These are phyloP conservation scores for Anthracocystis setariae DNA, from an alignment of 1,284 basidiomycete species.

Conservation along the genomic window DNA sequence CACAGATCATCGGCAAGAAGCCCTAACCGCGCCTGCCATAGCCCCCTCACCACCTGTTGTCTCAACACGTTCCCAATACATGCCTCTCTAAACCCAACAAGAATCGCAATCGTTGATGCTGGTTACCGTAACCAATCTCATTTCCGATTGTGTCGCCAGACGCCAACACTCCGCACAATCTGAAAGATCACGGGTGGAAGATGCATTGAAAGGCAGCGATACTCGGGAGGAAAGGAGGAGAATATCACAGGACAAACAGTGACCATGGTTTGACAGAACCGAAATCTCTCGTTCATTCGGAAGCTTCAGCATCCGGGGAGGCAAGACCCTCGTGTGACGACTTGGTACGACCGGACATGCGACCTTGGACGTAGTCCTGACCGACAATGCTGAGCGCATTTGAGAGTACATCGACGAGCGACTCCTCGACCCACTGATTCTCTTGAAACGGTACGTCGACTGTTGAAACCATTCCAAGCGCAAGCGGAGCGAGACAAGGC, in stretches of 20 bases:
- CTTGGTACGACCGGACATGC: constrained; percentile 50
- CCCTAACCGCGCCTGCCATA: constrained; percentile 14
- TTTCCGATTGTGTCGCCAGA: no score
- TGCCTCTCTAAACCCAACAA: constrained; percentile 14
- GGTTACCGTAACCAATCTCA: no score
- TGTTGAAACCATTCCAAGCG: constrained; percentile 13
- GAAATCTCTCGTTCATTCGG: neutral
- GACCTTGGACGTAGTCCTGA: constrained; percentile 61
- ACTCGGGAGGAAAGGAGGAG: neutral
- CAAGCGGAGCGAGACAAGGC: neutral
- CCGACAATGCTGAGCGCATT: constrained; percentile 60
- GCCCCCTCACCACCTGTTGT: neutral
- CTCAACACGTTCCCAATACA: constrained; percentile 14
- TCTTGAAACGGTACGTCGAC: constrained; percentile 60
- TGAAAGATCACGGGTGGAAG: no score
- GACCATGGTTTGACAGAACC: neutral
- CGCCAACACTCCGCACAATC: no score
- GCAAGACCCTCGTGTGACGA: constrained; percentile 45
- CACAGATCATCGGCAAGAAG: constrained; percentile 61
- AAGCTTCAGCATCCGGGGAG: constrained; percentile 2
- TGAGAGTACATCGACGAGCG: constrained; percentile 62
- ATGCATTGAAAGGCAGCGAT: no score
- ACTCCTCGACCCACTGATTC: constrained; percentile 66
- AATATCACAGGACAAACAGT: neutral
- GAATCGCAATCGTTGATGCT: no score